These are phyloP conservation scores for Ophiostoma populinum DNA, from an alignment of 2,329 filamentous ascomycete genomes.

Conservation along the genomic window DNA sequence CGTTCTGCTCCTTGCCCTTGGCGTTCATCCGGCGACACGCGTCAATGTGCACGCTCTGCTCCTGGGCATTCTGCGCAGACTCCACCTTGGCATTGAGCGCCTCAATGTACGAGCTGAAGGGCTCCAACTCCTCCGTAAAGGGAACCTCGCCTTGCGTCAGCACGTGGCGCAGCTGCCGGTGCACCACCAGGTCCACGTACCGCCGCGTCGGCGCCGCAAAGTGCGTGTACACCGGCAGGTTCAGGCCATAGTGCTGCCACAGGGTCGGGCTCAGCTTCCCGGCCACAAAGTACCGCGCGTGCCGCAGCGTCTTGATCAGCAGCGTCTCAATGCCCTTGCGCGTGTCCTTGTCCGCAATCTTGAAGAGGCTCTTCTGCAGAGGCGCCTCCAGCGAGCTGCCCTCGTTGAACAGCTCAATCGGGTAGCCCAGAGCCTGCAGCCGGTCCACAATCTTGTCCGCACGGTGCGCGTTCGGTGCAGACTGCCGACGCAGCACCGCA, in stretches of 20 bases:
- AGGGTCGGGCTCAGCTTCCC: slow-evolving; percentile 63
- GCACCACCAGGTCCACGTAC: slow-evolving; percentile 87
- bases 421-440: slow-evolving; percentile 80
- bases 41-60: slow-evolving; percentile 97
- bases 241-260: slow-evolving; percentile 79
- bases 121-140: slow-evolving; percentile 78
- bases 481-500: slow-evolving; percentile 77
- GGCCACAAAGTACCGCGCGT: slow-evolving; percentile 85
- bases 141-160: slow-evolving; percentile 69
- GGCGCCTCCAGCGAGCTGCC: too few relatives aligned
- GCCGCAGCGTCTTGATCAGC: slow-evolving; percentile 85
- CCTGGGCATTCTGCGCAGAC: slow-evolving; percentile 89
- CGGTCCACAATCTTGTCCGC: slow-evolving; percentile 82
- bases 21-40: slow-evolving; percentile 93
- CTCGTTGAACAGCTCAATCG: slow-evolving; percentile 78
- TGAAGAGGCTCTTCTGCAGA: slow-evolving; percentile 88
- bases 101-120: slow-evolving; percentile 79
- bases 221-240: slow-evolving; percentile 88
- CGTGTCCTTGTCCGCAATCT: slow-evolving; percentile 71
- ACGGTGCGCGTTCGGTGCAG: slow-evolving; percentile 69
- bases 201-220: slow-evolving; percentile 91
- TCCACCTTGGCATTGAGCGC: slow-evolving; percentile 98
- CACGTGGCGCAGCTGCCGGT: slow-evolving; percentile 80
- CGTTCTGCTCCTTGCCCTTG: slow-evolving; percentile 68
- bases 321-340: slow-evolving; percentile 97